A percentile compares a stretch with the other conserved stretches of the same genome.
Conservation (phyloP, 257 asterid species). For the Solanum clarkiae region DNA sequence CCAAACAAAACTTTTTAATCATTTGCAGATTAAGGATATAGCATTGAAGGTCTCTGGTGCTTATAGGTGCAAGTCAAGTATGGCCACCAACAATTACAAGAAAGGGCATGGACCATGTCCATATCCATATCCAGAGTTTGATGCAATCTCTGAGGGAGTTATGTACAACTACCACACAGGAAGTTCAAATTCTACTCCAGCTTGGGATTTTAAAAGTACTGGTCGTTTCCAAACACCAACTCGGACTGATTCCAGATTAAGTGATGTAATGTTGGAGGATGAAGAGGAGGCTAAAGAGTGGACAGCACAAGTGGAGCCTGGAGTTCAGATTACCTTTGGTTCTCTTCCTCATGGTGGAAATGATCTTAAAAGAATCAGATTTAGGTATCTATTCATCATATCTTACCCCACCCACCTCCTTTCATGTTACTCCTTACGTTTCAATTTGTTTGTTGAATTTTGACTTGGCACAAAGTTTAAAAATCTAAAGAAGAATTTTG, state of each 20-base stretch:
- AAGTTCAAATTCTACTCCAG: constrained; percentile 66
- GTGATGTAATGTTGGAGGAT: constrained; percentile 32
- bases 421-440: not conserved
- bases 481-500: not conserved
- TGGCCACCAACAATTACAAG: constrained; percentile 26
- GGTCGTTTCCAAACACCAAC: constrained; percentile 12
- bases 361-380: constrained; percentile 78
- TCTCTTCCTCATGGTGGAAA: constrained; percentile 77
- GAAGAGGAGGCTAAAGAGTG: constrained; percentile 63
- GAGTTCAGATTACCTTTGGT: constrained; percentile 69
- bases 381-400: constrained; percentile 34
- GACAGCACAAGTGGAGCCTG: constrained; percentile 90
- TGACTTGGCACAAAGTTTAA: not conserved
- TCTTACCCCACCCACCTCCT: not conserved
- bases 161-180: constrained; percentile 47
- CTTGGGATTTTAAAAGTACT: constrained; percentile 51
- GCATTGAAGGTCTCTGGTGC: constrained; percentile 75
- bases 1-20: not conserved
- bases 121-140: constrained; percentile 45
- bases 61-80: constrained; percentile 46
- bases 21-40: constrained; percentile 69
- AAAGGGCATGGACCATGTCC: constrained; percentile 25
- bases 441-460: not conserved
- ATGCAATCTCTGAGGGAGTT: constrained; percentile 50
- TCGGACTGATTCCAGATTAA: constrained; percentile 31